phyloP scores from a whole-genome alignment of 1,139 yeast species.

The Saccharomycopsis crataegensis region DNA sequence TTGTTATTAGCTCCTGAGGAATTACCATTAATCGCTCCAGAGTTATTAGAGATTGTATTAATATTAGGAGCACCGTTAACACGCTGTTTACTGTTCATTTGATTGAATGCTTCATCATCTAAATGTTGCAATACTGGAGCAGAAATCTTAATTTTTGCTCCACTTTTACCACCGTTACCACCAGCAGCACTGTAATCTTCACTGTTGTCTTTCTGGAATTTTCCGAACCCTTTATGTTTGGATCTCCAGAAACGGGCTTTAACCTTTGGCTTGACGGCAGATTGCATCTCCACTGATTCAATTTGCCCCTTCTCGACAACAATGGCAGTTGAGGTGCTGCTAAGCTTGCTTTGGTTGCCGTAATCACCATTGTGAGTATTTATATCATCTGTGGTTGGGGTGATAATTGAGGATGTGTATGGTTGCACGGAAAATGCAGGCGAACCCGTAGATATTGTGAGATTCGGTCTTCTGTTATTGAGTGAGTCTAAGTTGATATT shows the following conservation, averaged over 20 bases:
- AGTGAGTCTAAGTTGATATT: too few species aligned
- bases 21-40: not conserved
- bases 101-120: slow-evolving; percentile 16
- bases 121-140: slow-evolving; percentile 17
- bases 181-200: not conserved
- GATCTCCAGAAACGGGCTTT: slow-evolving; percentile 43
- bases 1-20: not conserved
- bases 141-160: slow-evolving; percentile 9
- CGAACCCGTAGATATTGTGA: not conserved
- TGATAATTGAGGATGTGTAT: slow-evolving; percentile 11
- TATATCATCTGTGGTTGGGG: slow-evolving; percentile 20
- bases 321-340: too few species aligned
- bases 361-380: slow-evolving; percentile 7
- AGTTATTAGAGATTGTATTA: slow-evolving; percentile 1
- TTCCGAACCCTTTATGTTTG: slow-evolving; percentile 9
- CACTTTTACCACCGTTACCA: not conserved
- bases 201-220: not conserved
- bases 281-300: slow-evolving; percentile 2
- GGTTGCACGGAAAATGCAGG: slow-evolving; percentile 16
- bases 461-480: not conserved
- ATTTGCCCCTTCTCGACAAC: slow-evolving; percentile 11
- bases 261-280: slow-evolving; percentile 24
- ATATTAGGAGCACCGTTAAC: not conserved
- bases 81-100: slow-evolving; percentile 14
- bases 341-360: too few species aligned